Evolutionary conservation across 2,329 filamentous ascomycete species (phyloP).

Genomic region (Fusarium concolor): DNA sequence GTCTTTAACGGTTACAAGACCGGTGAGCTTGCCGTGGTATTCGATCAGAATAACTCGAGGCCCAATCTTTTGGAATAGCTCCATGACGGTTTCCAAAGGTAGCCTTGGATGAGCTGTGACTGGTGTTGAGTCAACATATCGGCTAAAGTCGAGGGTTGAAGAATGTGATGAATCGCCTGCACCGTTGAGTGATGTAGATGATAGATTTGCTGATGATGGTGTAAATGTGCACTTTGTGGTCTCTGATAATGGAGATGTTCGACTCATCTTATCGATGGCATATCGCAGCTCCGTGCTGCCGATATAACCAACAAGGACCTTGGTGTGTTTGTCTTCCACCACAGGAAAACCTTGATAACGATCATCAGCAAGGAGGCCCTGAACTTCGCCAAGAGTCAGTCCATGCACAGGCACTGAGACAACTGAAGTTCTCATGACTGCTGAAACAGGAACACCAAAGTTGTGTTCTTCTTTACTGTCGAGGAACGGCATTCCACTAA

Average conservation of each 20-base stretch:
- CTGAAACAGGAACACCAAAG: slow-evolving; percentile 92
- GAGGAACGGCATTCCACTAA: slow-evolving; percentile 95
- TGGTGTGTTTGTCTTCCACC: slow-evolving; percentile 77
- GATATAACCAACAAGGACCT: slow-evolving; percentile 88
- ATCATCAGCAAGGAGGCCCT: slow-evolving; percentile 79
- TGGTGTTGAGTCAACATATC: slow-evolving; percentile 89
- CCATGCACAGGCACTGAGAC: slow-evolving; percentile 80
- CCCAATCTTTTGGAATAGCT: slow-evolving; percentile 97
- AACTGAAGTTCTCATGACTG: slow-evolving; percentile 85
- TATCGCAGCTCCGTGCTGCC: slow-evolving; percentile 92
- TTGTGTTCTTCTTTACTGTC: slow-evolving; percentile 98
- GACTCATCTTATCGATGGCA: slow-evolving; percentile 83
- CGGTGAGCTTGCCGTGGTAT: slow-evolving; percentile 83
- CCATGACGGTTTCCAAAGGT: slow-evolving; percentile 96
- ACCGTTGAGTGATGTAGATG: slow-evolving; percentile 51
- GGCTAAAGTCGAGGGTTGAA: slow-evolving; percentile 79
- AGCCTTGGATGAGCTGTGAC: slow-evolving; percentile 91
- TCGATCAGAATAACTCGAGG: slow-evolving; percentile 94
- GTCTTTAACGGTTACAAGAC: slow-evolving; percentile 95
- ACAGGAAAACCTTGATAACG: slow-evolving; percentile 94
- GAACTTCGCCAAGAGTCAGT: slow-evolving; percentile 79
- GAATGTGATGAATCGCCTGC: slow-evolving; percentile 49
- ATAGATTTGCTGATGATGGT: slow-evolving; percentile 54
- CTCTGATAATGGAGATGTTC: slow-evolving; percentile 73
- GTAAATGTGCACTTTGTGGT: slow-evolving; percentile 81